phyloP scores from a whole-genome alignment of 768 basidiomycete genomes.

The Daedalea quercina region DNA sequence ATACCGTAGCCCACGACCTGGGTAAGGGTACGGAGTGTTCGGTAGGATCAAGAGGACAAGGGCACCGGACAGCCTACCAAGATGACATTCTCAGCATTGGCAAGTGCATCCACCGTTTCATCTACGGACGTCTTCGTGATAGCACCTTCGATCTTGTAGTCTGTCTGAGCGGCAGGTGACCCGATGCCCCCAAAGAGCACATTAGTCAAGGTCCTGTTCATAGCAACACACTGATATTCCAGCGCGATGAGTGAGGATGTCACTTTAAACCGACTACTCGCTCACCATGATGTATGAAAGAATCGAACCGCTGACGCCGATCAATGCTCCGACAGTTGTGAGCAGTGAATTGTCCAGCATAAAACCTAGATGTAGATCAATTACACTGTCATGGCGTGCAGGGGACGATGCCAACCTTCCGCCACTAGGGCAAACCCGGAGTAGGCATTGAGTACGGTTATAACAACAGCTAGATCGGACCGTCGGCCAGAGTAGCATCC shows the following conservation, averaged over 20 bases:
- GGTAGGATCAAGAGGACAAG: neutral
- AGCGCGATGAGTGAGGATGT: too few species aligned
- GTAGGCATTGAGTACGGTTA: constrained; percentile 87
- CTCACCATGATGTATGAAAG: constrained; percentile 89
- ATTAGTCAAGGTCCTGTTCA: constrained; percentile 83
- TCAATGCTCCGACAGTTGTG: constrained; percentile 79
- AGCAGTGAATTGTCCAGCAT: constrained; percentile 86
- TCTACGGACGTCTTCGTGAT: constrained; percentile 76
- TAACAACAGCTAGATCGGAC: constrained; percentile 63
- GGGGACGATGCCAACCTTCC: constrained; percentile 42
- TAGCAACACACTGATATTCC: constrained; percentile 68
- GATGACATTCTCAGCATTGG: constrained; percentile 80
- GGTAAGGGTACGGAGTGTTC: neutral
- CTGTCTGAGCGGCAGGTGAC: constrained; percentile 39
- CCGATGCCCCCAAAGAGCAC: constrained; percentile 87
- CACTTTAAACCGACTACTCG: neutral
- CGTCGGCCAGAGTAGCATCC: constrained; percentile 9
- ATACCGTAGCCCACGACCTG: constrained; percentile 85
- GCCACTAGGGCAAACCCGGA: constrained; percentile 89
- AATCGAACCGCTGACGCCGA: constrained; percentile 87
- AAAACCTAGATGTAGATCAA: constrained; percentile 41
- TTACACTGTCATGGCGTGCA: neutral
- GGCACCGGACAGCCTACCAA: constrained; percentile 36
- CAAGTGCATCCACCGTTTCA: constrained; percentile 71
- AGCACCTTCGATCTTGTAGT: constrained; percentile 75